Conservation (phyloP, 495 filamentous ascomycete species). For the Talaromyces thailandensis region DNA sequence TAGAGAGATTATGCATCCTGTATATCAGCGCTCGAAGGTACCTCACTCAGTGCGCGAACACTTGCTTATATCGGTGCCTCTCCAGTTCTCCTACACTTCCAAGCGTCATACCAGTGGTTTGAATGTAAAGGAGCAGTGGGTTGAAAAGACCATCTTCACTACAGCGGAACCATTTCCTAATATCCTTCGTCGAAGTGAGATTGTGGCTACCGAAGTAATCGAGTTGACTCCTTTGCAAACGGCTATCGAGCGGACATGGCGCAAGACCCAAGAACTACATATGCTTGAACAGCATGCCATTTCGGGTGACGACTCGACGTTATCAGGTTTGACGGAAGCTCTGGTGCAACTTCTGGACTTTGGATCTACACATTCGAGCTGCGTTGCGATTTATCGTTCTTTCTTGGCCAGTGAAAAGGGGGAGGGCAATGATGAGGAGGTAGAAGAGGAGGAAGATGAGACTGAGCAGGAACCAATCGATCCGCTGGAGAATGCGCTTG, state of each 20-base stretch:
- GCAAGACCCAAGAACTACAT: slow-evolving; percentile 81
- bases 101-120: slow-evolving; percentile 56
- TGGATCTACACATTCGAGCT: slow-evolving; percentile 51
- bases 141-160: slow-evolving; percentile 80
- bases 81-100: slow-evolving; percentile 63
- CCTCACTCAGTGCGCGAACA: slow-evolving; percentile 74
- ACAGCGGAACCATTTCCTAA: slow-evolving; percentile 86
- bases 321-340: slow-evolving; percentile 60
- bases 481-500: slow-evolving; percentile 73
- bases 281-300: slow-evolving; percentile 63
- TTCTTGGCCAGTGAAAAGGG: slow-evolving; percentile 51
- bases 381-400: slow-evolving; percentile 62
- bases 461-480: slow-evolving; percentile 35
- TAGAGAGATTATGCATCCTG: slow-evolving; percentile 73
- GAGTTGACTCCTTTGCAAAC: slow-evolving; percentile 70
- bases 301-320: slow-evolving; percentile 60
- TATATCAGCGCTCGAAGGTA: slow-evolving; percentile 82
- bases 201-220: slow-evolving; percentile 57
- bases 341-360: slow-evolving; percentile 64
- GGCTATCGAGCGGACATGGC: slow-evolving; percentile 80
- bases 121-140: slow-evolving; percentile 58
- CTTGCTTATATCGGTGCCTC: slow-evolving; percentile 64
- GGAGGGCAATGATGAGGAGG: slow-evolving; percentile 33
- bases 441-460: slow-evolving; percentile 32
- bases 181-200: slow-evolving; percentile 80